Base-by-base conservation (phyloP, 1,139 yeast species). In the Pichia sp. region DNA sequence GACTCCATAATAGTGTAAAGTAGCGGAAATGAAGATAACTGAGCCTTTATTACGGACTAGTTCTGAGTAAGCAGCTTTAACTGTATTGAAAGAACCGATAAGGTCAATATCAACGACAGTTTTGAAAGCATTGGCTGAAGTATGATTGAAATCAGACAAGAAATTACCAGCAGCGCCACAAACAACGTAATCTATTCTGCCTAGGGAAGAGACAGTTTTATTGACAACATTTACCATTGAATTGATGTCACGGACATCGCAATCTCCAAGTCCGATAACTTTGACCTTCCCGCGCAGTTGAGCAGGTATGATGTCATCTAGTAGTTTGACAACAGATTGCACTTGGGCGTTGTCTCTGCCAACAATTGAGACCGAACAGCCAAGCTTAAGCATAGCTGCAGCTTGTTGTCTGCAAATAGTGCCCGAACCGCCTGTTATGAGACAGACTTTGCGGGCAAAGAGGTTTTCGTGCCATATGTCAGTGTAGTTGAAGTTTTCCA, bases 131-230 rank as follows among this genome's bases (percentile, higher is more conserved):
- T 85, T 85, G 30, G 88, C 61, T 2, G 93, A 81, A 49, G 88
- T 65, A 52, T 79, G 80, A 54, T 79, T 79, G 61, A 88, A 77
- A 58, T 85, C 93, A 26, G 88, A 68, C 49, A 89, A 62, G 56
- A 88, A 89, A 67, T 88, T 88, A 5, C 97, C 96, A 4, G 96
- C 96, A 3, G 97, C 96, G 17, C 96, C 97, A 32, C 93, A 89
- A 61, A 89, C 81, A 33, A 88, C 93, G 57, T 62, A 83, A 61
- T 89, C 96, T 47, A 84, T 80, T 47, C 72, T 64, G 7, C 94
- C 95, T 47, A 85, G 71, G 51, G 71, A 70, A 11, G 61, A 55
- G 17, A 86, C 84, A 0, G 96, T 78, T 35, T 59, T 55, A 12
- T 71, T 72, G 1, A 76, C 95, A 0, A 95, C 95, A 9, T 54